A percentile compares a stretch with the other conserved stretches of the same genome.
These are phyloP conservation scores for Mikania micrantha DNA, from an alignment of 129 eudicot genomes.

Conservation along the genomic window DNA sequence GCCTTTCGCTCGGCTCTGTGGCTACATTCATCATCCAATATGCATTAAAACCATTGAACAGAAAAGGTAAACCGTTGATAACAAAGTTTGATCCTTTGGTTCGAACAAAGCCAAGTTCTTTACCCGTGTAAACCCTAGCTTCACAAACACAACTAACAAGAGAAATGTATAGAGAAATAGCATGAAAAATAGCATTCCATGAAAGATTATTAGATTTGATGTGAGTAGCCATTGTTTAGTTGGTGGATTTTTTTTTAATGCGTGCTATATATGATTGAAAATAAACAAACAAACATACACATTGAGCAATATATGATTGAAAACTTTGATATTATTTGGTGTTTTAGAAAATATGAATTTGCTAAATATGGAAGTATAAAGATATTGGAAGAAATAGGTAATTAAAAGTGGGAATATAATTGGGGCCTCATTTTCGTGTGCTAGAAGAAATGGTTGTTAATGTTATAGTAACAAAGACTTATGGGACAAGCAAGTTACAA, in stretches of 20 bases:
- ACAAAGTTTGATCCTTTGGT: slow-evolving; percentile 40
- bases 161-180: slow-evolving; percentile 10
- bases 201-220: slow-evolving; percentile 4
- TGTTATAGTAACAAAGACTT: neutral
- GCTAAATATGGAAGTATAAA: slow-evolving; percentile 29
- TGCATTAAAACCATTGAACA: slow-evolving; percentile 74
- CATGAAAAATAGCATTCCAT: neutral
- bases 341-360: slow-evolving; percentile 13
- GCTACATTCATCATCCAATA: slow-evolving; percentile 91
- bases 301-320: slow-evolving; percentile 9
- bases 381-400: neutral
- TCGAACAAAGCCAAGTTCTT: slow-evolving; percentile 28
- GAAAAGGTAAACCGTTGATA: slow-evolving; percentile 44
- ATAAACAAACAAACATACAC: too few species aligned
- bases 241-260: neutral
- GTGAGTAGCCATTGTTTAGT: slow-evolving; percentile 28
- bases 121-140: slow-evolving; percentile 28
- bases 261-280: slow-evolving; percentile 6
- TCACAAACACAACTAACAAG: slow-evolving; percentile 14
- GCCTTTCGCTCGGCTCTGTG: slow-evolving; percentile 45
- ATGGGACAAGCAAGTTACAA: slow-evolving; percentile 17
- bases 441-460: neutral
- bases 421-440: slow-evolving; percentile 18
- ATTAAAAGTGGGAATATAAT: neutral
- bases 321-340: slow-evolving; percentile 25